Conservation (phyloP, 2,329 filamentous ascomycete species). For the Aspergillus terreus region DNA sequence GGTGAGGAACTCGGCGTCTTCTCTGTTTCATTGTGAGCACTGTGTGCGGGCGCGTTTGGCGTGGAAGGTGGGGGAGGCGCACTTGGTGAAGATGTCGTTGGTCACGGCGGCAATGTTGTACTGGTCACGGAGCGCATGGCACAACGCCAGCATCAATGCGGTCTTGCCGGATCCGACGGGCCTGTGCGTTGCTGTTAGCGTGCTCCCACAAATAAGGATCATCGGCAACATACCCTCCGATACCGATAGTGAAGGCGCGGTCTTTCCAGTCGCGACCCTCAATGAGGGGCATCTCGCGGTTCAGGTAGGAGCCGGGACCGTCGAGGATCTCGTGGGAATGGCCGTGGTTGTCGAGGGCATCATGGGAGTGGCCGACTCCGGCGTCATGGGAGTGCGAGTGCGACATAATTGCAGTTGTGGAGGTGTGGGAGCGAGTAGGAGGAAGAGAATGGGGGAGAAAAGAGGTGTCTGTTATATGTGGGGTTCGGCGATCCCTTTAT, state of each 20-base stretch:
- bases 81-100: conserved; percentile 95
- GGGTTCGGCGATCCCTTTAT: no score
- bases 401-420: conserved; percentile 19
- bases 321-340: conserved; percentile 95
- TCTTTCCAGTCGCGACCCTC: conserved; percentile 85
- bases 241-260: conserved; percentile 92
- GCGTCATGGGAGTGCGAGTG: conserved; percentile 41
- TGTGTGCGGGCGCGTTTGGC: conserved; percentile 4
- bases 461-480: neutral
- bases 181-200: conserved; percentile 42
- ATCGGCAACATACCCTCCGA: conserved; percentile 70
- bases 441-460: neutral
- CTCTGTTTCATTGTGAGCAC: conserved; percentile 43
- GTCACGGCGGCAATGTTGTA: conserved; percentile 93
- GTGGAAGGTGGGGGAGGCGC: conserved; percentile 5
- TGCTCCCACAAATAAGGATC: no score
- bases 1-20: conserved; percentile 97
- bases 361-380: conserved; percentile 47
- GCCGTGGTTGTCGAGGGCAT: conserved; percentile 66
- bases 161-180: conserved; percentile 97
- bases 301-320: conserved; percentile 84
- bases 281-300: conserved; percentile 88
- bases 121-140: conserved; percentile 71
- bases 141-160: conserved; percentile 91
- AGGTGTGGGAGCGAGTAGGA: neutral